Evolutionary conservation across 106 monocot genomes (phyloP).

Genomic region (Platanthera guangdongensis): DNA sequence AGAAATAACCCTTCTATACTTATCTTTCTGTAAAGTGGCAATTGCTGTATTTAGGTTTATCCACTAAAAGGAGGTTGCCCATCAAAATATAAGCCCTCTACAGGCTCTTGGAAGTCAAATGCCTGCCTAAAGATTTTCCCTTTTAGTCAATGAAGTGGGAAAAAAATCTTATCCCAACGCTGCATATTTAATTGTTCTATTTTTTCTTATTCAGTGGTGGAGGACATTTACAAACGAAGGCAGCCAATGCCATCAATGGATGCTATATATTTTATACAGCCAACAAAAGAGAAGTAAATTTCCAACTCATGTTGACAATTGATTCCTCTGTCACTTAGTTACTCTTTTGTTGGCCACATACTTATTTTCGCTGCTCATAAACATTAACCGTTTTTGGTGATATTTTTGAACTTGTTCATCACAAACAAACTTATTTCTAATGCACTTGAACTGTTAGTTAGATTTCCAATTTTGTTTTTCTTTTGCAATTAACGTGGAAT

Average conservation of each 20-base stretch:
- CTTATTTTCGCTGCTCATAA: neutral
- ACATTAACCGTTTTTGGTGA: neutral
- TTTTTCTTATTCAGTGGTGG: conserved; percentile 62
- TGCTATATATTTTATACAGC: conserved; percentile 96
- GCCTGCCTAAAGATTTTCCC: neutral
- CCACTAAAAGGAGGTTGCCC: neutral
- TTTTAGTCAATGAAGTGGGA: neutral
- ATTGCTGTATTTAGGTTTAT: neutral
- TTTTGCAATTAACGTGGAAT: neutral
- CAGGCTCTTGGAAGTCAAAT: neutral
- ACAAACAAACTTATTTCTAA: neutral
- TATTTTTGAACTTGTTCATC: neutral
- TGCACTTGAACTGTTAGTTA: neutral
- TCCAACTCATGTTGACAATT: conserved; percentile 7
- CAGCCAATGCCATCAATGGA: conserved; percentile 94
- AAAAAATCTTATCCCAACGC: neutral
- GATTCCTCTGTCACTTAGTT: neutral
- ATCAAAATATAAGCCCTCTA: neutral
- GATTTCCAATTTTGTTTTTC: neutral
- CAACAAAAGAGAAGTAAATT: conserved; percentile 82
- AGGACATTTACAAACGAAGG: conserved; percentile 86
- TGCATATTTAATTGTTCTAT: neutral
- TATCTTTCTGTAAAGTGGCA: neutral
- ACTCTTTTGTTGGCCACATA: neutral
- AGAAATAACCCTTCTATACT: neutral